Percentiles rank a stretch among this genome's conserved stretches.
Evolutionary conservation across 805 yeast genomes (phyloP).

Genomic region (Candida andamanensis): DNA sequence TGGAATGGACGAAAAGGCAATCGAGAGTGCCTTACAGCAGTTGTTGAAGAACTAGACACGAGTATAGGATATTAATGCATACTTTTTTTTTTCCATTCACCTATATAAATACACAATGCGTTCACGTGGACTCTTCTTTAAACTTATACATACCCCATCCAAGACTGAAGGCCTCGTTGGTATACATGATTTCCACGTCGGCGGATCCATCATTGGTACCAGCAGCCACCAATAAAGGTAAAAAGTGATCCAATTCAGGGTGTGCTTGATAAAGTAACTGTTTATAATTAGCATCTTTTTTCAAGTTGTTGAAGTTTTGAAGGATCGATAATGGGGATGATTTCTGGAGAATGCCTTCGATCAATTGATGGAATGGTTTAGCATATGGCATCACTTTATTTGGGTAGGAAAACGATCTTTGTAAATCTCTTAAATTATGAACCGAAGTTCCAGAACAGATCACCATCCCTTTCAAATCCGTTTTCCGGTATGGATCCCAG

Average conservation of each 20-base stretch:
- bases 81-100: too few species aligned
- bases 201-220: constrained; percentile 45
- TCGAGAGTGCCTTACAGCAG: constrained; percentile 34
- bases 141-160: constrained; percentile 71
- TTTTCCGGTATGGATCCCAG: constrained; percentile 23
- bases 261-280: constrained; percentile 49
- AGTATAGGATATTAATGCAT: too few species aligned
- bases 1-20: constrained; percentile 43
- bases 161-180: constrained; percentile 39
- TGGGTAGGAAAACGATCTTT: constrained; percentile 14
- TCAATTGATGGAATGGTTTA: constrained; percentile 44
- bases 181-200: constrained; percentile 42
- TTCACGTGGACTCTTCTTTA: constrained; percentile 10
- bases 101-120: neutral
- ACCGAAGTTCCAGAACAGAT: constrained; percentile 77
- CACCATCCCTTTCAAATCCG: constrained; percentile 36
- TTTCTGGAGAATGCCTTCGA: constrained; percentile 28
- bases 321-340: constrained; percentile 10
- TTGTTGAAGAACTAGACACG: constrained; percentile 32
- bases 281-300: constrained; percentile 15
- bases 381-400: constrained; percentile 40
- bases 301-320: constrained; percentile 12
- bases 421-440: constrained; percentile 61
- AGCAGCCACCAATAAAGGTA: constrained; percentile 59
- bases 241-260: constrained; percentile 73